These are phyloP conservation scores for Eragrostis nindensis DNA, from an alignment of 176 grass and related monocot genomes.

Conservation along the genomic window DNA sequence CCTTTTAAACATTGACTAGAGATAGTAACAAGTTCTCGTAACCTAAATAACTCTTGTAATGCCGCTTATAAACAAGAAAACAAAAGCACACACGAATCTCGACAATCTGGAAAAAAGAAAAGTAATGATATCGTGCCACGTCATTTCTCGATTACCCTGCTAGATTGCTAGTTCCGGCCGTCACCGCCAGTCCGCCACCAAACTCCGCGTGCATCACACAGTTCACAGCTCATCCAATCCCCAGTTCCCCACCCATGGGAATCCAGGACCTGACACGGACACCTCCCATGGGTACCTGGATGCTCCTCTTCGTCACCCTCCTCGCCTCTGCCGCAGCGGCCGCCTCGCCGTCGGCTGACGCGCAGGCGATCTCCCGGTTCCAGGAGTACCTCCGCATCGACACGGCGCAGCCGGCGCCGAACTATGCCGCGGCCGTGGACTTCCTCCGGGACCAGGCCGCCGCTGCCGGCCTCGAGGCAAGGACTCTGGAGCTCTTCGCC, in stretches of 20 bases:
- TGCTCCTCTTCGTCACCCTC: conserved; percentile 39
- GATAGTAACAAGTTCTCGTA: too few species aligned
- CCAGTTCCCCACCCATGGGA: conserved; percentile 16
- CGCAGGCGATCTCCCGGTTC: conserved; percentile 72
- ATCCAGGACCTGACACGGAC: background rate
- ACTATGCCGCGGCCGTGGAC: conserved; percentile 67
- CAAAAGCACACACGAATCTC: background rate
- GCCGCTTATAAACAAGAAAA: too few species aligned
- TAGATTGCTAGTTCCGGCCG: background rate
- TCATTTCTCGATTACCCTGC: background rate
- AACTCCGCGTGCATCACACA: background rate
- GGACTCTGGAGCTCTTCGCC: conserved; percentile 62
- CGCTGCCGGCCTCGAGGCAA: conserved; percentile 59
- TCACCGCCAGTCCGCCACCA: background rate
- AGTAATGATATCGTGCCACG: background rate
- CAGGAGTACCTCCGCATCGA: conserved; percentile 97
- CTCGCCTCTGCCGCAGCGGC: conserved; percentile 9
- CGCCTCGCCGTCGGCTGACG: conserved; percentile 47
- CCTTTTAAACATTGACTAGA: too few species aligned
- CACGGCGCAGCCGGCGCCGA: conserved; percentile 78
- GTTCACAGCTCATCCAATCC: background rate
- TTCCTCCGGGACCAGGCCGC: conserved; percentile 64
- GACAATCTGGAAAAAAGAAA: too few species aligned
- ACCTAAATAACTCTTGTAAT: too few species aligned
- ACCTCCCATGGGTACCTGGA: conserved; percentile 32